phyloP scores from a whole-genome alignment of 2,329 filamentous ascomycete species.

The Bipolaris oryzae region DNA sequence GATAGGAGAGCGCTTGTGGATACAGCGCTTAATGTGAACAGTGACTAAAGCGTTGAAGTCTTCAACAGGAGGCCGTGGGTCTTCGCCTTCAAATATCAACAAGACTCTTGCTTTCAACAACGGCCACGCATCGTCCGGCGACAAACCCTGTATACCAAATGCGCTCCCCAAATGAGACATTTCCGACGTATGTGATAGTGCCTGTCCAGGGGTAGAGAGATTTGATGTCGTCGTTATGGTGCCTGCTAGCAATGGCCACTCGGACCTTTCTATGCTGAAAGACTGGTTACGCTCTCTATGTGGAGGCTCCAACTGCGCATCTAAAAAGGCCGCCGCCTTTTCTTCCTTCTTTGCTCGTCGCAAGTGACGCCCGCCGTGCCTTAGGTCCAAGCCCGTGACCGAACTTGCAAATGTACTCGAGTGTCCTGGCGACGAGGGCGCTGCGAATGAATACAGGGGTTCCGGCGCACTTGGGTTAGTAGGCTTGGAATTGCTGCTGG shows the following conservation, averaged over 20 bases:
- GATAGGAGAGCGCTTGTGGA: constrained; percentile 73
- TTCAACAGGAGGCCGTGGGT: constrained; percentile 78
- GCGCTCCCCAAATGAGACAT: constrained; percentile 54
- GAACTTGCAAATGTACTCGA: constrained; percentile 76
- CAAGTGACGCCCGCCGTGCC: constrained; percentile 76
- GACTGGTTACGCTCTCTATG: constrained; percentile 47
- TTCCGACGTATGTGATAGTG: constrained; percentile 44
- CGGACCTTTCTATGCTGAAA: constrained; percentile 47
- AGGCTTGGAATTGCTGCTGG: constrained; percentile 75
- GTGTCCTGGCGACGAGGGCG: constrained; percentile 73
- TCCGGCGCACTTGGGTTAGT: constrained; percentile 76
- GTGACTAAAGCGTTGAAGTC: constrained; percentile 82
- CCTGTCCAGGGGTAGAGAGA: constrained; percentile 30
- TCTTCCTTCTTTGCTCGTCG: constrained; percentile 73
- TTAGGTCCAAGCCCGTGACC: constrained; percentile 78
- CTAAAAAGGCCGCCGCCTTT: constrained; percentile 52
- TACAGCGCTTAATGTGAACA: constrained; percentile 77
- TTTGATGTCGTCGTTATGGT: constrained; percentile 34
- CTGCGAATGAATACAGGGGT: constrained; percentile 78
- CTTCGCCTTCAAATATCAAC: constrained; percentile 81
- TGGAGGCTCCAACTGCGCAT: constrained; percentile 39
- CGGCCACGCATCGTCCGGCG: constrained; percentile 79
- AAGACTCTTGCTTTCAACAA: constrained; percentile 76
- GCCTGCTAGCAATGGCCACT: constrained; percentile 42
- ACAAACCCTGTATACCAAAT: constrained; percentile 57